phyloP scores from a whole-genome alignment of 2,329 filamentous ascomycete genomes.

The Apiospora rasikravindrae region DNA sequence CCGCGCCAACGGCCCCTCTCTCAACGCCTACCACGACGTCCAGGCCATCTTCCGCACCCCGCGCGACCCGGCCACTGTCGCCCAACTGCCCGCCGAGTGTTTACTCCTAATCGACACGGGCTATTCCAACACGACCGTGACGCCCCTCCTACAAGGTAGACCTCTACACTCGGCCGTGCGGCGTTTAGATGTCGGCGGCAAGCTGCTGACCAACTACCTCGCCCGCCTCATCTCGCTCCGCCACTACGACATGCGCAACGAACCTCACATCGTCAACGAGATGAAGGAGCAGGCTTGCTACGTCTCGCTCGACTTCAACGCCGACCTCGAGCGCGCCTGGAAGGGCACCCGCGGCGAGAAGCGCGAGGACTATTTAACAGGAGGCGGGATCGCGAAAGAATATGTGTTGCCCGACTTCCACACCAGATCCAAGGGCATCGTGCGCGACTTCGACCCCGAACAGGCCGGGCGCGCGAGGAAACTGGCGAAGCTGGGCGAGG shows the following conservation, averaged over 20 bases:
- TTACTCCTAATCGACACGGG: conserved; percentile 90
- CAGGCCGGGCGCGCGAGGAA: conserved; percentile 59
- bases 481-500: conserved; percentile 42
- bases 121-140: conserved; percentile 91
- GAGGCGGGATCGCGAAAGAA: conserved; percentile 76
- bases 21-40: conserved; percentile 84
- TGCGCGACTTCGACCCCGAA: conserved; percentile 78
- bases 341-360: conserved; percentile 71
- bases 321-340: conserved; percentile 83
- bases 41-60: conserved; percentile 71
- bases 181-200: conserved; percentile 88
- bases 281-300: conserved; percentile 93
- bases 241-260: conserved; percentile 95
- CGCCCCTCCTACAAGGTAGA: conserved; percentile 80
- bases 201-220: conserved; percentile 90
- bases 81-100: conserved; percentile 71
- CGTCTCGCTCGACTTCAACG: conserved; percentile 76
- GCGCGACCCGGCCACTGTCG: conserved; percentile 48
- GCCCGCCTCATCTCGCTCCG: conserved; percentile 88
- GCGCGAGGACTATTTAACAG: conserved; percentile 53
- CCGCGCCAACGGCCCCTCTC: conserved; percentile 71
- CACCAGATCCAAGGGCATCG: conserved; percentile 64
- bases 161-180: conserved; percentile 82
- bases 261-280: conserved; percentile 91
- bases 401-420: conserved; percentile 89